Evolutionary conservation across 202 grass and related monocot genomes (phyloP).

Genomic region (Hordeum pubiflorum): DNA sequence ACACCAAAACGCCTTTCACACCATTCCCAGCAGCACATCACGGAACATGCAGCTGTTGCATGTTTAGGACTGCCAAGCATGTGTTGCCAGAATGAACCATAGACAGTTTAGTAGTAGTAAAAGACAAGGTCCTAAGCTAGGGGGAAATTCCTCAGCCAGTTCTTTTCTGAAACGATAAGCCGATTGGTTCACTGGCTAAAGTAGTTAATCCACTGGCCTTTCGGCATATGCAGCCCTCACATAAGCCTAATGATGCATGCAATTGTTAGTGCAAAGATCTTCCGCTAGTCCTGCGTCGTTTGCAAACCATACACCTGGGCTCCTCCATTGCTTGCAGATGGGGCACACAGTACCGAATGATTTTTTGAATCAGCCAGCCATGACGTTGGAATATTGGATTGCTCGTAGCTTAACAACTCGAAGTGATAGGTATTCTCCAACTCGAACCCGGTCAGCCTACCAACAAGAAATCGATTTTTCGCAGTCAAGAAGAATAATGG

Average conservation of each 20-base stretch:
- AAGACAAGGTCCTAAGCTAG: constrained; percentile 16
- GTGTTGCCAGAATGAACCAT: neutral
- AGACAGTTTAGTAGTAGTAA: neutral
- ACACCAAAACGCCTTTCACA: neutral
- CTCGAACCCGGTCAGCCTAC: neutral
- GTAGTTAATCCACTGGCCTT: constrained; percentile 6
- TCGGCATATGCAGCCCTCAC: constrained; percentile 25
- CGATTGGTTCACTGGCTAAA: neutral
- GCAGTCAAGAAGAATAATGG: neutral
- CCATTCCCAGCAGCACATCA: too few species aligned
- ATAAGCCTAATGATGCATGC: constrained; percentile 22
- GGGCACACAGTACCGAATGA: neutral
- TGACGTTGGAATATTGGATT: neutral
- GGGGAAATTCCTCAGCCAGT: neutral
- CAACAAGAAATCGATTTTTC: neutral
- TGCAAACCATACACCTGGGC: neutral
- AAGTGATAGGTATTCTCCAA: neutral
- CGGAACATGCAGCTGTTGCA: neutral
- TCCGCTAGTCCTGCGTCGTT: neutral
- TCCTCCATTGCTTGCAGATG: neutral
- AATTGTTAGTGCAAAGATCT: neutral
- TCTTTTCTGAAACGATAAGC: neutral
- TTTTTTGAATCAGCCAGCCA: neutral
- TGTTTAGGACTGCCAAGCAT: too few species aligned
- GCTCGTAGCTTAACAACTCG: neutral